Conservation (phyloP, 2,329 filamentous ascomycete species). For the Pseudocercospora musae region DNA sequence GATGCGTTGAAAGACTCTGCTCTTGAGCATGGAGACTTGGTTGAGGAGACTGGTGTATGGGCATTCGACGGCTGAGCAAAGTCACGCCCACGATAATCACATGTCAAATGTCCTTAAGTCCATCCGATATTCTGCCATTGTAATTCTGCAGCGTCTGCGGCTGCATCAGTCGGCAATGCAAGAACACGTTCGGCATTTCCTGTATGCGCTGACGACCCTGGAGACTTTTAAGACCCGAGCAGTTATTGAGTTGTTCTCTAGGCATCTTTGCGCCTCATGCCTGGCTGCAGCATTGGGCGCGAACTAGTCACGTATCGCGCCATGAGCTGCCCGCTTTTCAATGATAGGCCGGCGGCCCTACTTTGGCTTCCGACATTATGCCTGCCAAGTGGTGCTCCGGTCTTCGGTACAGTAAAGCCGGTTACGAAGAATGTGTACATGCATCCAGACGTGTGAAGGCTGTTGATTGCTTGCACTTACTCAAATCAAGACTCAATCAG, state of each 20-base stretch:
- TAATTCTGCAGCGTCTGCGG: neutral
- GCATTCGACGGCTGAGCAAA: slow-evolving; percentile 23
- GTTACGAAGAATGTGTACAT: neutral
- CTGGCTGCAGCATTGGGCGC: neutral
- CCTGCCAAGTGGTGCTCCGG: neutral
- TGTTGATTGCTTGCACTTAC: too few relatives aligned
- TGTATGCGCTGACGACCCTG: neutral
- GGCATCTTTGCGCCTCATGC: neutral
- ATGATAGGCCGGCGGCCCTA: slow-evolving; percentile 5
- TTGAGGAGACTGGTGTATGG: slow-evolving; percentile 25
- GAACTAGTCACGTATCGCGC: neutral
- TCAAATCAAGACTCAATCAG: neutral
- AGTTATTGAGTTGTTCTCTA: neutral
- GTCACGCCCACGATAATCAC: neutral
- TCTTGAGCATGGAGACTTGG: slow-evolving; percentile 3
- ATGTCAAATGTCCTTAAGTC: neutral
- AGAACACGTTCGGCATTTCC: neutral
- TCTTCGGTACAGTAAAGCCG: neutral
- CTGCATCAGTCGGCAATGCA: neutral
- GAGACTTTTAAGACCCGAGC: neutral
- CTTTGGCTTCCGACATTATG: neutral
- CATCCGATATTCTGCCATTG: neutral
- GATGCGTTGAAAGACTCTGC: slow-evolving; percentile 36
- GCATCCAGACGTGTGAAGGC: neutral
- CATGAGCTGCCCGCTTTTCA: neutral